Conservation (phyloP, 2,329 filamentous ascomycete species). For the Aureobasidium melanogenum region DNA sequence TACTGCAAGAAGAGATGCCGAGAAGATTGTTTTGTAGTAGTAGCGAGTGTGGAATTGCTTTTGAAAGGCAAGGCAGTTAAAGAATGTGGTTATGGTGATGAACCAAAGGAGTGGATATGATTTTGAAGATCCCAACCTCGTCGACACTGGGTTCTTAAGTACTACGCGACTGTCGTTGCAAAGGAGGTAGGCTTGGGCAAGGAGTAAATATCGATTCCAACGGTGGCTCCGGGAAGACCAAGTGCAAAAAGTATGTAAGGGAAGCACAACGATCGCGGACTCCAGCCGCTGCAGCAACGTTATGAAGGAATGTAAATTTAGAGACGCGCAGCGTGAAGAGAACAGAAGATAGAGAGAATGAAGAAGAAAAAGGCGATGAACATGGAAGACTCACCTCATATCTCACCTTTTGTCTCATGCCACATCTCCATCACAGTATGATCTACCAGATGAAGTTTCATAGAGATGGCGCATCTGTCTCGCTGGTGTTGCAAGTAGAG, state of each 20-base stretch:
- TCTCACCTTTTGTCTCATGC: neutral
- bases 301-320: slow-evolving; percentile 13
- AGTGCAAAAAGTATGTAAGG: slow-evolving; percentile 11
- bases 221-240: slow-evolving; percentile 5
- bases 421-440: neutral
- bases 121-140: slow-evolving; percentile 12
- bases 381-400: neutral
- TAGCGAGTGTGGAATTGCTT: slow-evolving; percentile 9
- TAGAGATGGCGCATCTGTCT: neutral
- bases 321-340: slow-evolving; percentile 5
- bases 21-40: neutral
- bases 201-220: slow-evolving; percentile 17
- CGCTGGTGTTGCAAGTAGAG: neutral
- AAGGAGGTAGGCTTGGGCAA: slow-evolving; percentile 14
- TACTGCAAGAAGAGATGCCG: neutral
- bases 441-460: slow-evolving; percentile 8
- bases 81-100: slow-evolving; percentile 10
- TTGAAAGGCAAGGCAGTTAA: slow-evolving; percentile 10
- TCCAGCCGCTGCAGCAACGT: slow-evolving; percentile 13
- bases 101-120: slow-evolving; percentile 10
- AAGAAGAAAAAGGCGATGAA: neutral
- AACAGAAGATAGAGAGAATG: neutral
- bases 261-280: slow-evolving; percentile 3
- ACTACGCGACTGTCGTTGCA: slow-evolving; percentile 13
- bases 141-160: slow-evolving; percentile 7